Evolutionary conservation across 805 yeast species (phyloP).

Genomic region (Pichia phayaonensis): DNA sequence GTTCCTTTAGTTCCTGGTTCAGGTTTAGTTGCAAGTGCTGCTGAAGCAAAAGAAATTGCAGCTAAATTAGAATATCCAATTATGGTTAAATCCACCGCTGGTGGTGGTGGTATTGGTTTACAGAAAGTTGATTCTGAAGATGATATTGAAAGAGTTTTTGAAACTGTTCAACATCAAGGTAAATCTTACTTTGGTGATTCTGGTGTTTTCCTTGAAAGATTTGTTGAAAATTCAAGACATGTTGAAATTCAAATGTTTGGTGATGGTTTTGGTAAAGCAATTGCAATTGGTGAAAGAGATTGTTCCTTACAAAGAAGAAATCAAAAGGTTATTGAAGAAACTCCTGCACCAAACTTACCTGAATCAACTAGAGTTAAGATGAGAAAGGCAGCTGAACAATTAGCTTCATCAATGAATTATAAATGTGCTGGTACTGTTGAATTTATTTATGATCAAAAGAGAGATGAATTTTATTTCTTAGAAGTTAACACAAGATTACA

Average conservation of each 20-base stretch:
- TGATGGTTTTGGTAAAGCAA: constrained; percentile 88
- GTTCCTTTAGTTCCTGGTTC: constrained; percentile 99
- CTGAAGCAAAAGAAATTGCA: constrained; percentile 73
- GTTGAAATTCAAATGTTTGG: constrained; percentile 96
- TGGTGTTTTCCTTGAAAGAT: constrained; percentile 91
- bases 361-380: constrained; percentile 64
- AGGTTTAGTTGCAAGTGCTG: constrained; percentile 61
- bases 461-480: constrained; percentile 88
- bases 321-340: constrained; percentile 93
- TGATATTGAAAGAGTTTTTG: constrained; percentile 80
- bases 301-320: constrained; percentile 96
- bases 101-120: constrained; percentile 98
- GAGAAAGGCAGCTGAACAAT: constrained; percentile 77
- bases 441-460: constrained; percentile 77
- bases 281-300: constrained; percentile 95
- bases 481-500: constrained; percentile 96
- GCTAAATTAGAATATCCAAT: constrained; percentile 74
- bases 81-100: constrained; percentile 97
- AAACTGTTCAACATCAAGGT: constrained; percentile 91
- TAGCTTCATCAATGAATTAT: constrained; percentile 78
- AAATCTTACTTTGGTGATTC: constrained; percentile 88
- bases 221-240: constrained; percentile 91
- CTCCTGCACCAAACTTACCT: constrained; percentile 94
- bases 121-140: constrained; percentile 81
- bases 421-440: constrained; percentile 98